These are phyloP conservation scores for Penicillium pulvis DNA, from an alignment of 495 filamentous ascomycete species.

Conservation along the genomic window DNA sequence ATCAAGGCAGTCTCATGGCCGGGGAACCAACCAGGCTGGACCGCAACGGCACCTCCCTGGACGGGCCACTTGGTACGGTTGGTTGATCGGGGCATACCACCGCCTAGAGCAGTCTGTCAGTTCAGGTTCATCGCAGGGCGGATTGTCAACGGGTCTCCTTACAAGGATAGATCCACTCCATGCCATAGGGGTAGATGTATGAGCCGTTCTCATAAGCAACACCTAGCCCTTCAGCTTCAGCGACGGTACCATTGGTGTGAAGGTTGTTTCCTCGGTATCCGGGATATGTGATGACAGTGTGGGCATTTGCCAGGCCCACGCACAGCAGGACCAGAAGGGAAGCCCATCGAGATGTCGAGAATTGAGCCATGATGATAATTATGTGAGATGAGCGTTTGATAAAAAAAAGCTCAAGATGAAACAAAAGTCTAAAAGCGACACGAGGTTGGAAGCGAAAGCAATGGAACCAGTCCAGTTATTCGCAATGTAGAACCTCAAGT, in stretches of 20 bases:
- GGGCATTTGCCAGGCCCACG: slow-evolving; percentile 62
- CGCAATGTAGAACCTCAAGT: slow-evolving; percentile 7
- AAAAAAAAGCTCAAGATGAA: slow-evolving; percentile 6
- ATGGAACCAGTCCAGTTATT: slow-evolving; percentile 12
- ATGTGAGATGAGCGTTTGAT: slow-evolving; percentile 8
- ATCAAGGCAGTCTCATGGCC: slow-evolving; percentile 84
- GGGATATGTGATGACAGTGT: slow-evolving; percentile 90
- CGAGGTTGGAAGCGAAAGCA: slow-evolving; percentile 4
- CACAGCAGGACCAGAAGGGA: slow-evolving; percentile 52
- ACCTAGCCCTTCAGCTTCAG: slow-evolving; percentile 45
- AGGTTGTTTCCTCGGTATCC: slow-evolving; percentile 95
- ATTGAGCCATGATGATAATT: slow-evolving; percentile 30
- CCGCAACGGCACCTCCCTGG: slow-evolving; percentile 76
- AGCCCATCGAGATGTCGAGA: slow-evolving; percentile 51
- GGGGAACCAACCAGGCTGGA: slow-evolving; percentile 95
- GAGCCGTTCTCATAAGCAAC: slow-evolving; percentile 46
- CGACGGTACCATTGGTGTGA: slow-evolving; percentile 66
- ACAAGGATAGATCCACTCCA: slow-evolving; percentile 99
- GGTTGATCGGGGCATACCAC: slow-evolving; percentile 72
- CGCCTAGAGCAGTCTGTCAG: slow-evolving; percentile 58
- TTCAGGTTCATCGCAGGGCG: slow-evolving; percentile 3
- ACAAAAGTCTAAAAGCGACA: slow-evolving; percentile 4
- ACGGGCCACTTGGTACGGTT: slow-evolving; percentile 95
- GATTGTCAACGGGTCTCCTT: slow-evolving; percentile 32
- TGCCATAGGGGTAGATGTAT: slow-evolving; percentile 75